Evolutionary conservation across 2,329 filamentous ascomycete species (phyloP), one percentile per base, ranked within the genome.

Genomic region (Chalaropsis ovoidea): DNA sequence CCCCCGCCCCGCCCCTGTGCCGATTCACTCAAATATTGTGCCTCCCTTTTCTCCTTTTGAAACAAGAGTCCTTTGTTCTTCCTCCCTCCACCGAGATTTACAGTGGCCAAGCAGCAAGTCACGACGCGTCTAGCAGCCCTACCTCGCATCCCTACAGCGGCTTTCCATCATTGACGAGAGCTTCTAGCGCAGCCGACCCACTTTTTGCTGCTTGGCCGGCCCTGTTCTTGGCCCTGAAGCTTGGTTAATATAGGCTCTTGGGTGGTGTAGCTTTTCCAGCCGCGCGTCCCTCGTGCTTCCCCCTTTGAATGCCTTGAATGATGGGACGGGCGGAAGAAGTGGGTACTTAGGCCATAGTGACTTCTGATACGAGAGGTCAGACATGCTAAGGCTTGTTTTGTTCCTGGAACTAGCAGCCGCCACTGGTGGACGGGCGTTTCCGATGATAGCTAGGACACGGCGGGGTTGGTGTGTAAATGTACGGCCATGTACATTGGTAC

Each of bases 381-480:
- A 49, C 45, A 22, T 49, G 15, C 8, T 22, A 49, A 22, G 19
- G 45, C 45, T 8, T 49, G n/a, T 49, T 49, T 49, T 49, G 45
- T 49, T 49, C 45, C 45, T 49, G 45, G 45, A 49, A 15, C 45
- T 19, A 49, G 45, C n/a, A n/a, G n/a, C n/a, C n/a, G n/a, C n/a
- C n/a, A n/a, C n/a, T n/a, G n/a, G n/a, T n/a, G n/a, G n/a, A n/a
- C n/a, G n/a, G n/a, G n/a, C n/a, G n/a, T n/a, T n/a, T n/a, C n/a
- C n/a, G n/a, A n/a, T n/a, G n/a, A n/a, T n/a, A n/a, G n/a, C n/a
- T n/a, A n/a, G n/a, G n/a, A n/a, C n/a, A n/a, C n/a, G n/a, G n/a
- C n/a, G n/a, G n/a, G n/a, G n/a, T n/a, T n/a, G n/a, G n/a, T n/a
- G n/a, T n/a, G n/a, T n/a, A n/a, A n/a, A n/a, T n/a, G n/a, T n/a